These are phyloP conservation scores for Diaporthe sp. DNA, from an alignment of 2,329 filamentous ascomycete species.

Conservation along the genomic window DNA sequence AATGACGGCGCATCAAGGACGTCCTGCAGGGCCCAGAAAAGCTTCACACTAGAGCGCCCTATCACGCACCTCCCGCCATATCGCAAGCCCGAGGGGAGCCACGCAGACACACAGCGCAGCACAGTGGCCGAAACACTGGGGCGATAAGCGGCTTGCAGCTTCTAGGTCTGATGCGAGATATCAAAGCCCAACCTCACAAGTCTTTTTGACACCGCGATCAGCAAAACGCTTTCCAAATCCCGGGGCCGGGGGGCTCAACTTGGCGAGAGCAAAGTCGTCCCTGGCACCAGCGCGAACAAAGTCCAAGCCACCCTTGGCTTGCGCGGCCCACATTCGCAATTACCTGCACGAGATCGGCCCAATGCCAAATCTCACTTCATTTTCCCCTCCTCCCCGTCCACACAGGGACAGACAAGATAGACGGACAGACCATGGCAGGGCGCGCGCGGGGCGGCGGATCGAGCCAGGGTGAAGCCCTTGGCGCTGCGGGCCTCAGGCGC, in stretches of 20 bases:
- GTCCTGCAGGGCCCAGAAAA: constrained; percentile 20
- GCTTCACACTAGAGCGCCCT: constrained; percentile 1
- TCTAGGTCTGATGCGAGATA: background rate
- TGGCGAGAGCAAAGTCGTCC: background rate
- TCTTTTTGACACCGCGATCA: background rate
- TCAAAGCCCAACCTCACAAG: background rate
- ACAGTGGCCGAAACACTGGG: constrained; percentile 24
- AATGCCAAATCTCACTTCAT: background rate
- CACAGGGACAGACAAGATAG: background rate
- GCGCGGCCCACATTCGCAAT: constrained; percentile 17
- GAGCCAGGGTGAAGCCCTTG: background rate
- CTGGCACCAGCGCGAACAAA: background rate
- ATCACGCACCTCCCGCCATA: background rate
- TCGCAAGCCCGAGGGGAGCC: background rate
- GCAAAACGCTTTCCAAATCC: background rate
- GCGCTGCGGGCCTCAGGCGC: background rate
- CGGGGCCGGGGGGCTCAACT: background rate
- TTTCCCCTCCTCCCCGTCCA: background rate
- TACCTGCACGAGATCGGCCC: constrained; percentile 27
- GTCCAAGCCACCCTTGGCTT: constrained; percentile 33
- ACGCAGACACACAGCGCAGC: background rate
- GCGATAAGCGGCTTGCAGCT: background rate
- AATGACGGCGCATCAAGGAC: constrained; percentile 6
- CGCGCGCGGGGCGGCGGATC: constrained; percentile 13
- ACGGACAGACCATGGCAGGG: constrained; percentile 9